Evolutionary conservation across 2,329 filamentous ascomycete species (phyloP), one percentile per base, ranked within the genome.

Genomic region (Phialophora verrucosa): DNA sequence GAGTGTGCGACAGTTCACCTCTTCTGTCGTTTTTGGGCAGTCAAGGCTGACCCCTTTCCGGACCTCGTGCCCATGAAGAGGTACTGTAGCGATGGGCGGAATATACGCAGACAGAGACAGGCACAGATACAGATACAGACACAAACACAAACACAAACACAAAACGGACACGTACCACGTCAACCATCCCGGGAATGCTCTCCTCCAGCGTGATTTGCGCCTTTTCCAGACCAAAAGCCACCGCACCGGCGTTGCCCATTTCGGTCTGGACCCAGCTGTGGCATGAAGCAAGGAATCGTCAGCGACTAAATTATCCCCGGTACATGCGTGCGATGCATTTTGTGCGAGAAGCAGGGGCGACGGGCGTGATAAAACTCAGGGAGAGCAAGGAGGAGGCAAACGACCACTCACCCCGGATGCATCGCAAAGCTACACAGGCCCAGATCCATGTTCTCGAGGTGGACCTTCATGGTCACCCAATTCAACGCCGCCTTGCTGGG

Each of bases 401-500:
- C 12, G 10, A 4, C 29, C 20, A 63, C 64, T 44, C 25, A 66
- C 44, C 64, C 67, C 42, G 67, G 67, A 64, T 68, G 57, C 1
- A 69, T 44, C 3, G 62, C 25, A 49, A 70, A 63, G 8, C 59
- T 51, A 29, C 53, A 55, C n/a, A 55, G 12, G 23, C 59, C 60
- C n/a, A 65, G 25, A 63, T 68, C 51, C 14, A 69, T 57, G 35
- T 78, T 69, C 66, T 81, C 79, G 53, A 77, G 74, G 71, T 79
- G 73, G 8, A 79, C 66, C 62, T 79, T 79, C 27, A 73, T 69
- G 4, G 75, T 72, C 58, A 79, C 71, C 59, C 70, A 80, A 64
- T 81, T 79, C 38, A 77, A 69, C 69, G 71, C 75, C 0, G 76
- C 73, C 71, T 86, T 85, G 59, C 77, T 77, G 1, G 80, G 71